Evolutionary conservation across 2,329 filamentous ascomycete genomes (phyloP), one percentile per base, ranked within the genome.

Genomic region (Geosmithia morbida): DNA sequence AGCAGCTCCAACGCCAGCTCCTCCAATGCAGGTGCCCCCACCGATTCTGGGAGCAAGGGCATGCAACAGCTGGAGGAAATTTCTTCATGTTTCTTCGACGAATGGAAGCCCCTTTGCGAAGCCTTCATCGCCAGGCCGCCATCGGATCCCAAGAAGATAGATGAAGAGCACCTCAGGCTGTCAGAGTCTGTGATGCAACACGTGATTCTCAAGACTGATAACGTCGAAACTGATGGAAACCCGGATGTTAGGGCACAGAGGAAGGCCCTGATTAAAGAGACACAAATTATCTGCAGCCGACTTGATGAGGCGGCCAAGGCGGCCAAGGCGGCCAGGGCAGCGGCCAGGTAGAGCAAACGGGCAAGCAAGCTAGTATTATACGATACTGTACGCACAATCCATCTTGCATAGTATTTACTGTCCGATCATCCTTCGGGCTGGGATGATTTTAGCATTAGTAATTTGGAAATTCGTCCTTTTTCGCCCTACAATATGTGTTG

Each of bases 181-280:
- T 81, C 78, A 3, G 86, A 92, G 67, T 85, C 81, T 4, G 74
- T 88, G 40, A 70, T 92, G 69, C 78, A 82, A 51, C 83, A 88
- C 55, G 77, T 88, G 2, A 58, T 90, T 39, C 65, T 92, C 52
- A 90, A 89, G 65, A 63, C 87, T 40, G 86, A 92, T 59, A 80
- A 74, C 19, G 77, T 90, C 2, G 84, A 90, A 54, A 81, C 81
- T 0, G 81, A 83, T 44, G 84, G 83, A 5, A 77, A 85, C 53
- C 61, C 67, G 10, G 78, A 81, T 13, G 78, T 83, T 22, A 71
- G 85, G 51, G 64, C 71, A 13, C 75, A 69, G 59, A 69, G 86
- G 57, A 89, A 85, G 66, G 82, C 81, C 49, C 62, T 89, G 46
- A 83, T 90, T n/a, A 77, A 70, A 55, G 73, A 83, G 52, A 80